Percentiles rank a stretch among this genome's conserved stretches.
Conservation (phyloP, 768 basidiomycete genomes). For the Lactarius deliciosus region DNA sequence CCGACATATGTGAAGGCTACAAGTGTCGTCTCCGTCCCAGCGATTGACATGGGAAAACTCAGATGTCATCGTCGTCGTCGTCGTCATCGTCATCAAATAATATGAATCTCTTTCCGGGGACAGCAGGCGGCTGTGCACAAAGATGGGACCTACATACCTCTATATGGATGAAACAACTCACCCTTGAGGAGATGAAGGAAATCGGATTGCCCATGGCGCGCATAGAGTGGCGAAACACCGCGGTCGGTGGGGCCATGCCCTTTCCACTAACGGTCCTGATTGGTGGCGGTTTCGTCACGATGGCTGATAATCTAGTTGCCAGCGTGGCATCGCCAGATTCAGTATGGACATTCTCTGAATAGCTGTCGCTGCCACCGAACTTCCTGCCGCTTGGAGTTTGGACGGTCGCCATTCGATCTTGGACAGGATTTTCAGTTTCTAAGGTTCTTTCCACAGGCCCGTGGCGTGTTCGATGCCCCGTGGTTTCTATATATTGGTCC, state of each 20-base stretch:
- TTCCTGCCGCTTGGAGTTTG: conserved; percentile 15
- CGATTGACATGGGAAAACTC: conserved; percentile 11
- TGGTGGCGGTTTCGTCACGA: not conserved
- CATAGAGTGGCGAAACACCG: not conserved
- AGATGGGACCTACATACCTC: not conserved
- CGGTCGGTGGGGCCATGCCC: conserved; percentile 3
- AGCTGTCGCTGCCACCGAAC: not conserved
- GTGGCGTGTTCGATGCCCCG: not conserved
- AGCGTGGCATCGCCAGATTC: not conserved
- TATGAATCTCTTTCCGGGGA: conserved; percentile 35
- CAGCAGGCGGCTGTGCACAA: conserved; percentile 11
- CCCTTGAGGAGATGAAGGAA: not conserved
- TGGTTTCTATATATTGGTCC: not conserved
- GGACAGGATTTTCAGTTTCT: conserved; percentile 2
- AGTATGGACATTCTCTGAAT: not conserved
- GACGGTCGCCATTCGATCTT: not conserved
- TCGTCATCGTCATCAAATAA: conserved; percentile 35
- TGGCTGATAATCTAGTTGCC: conserved; percentile 3
- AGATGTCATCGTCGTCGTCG: conserved; percentile 31
- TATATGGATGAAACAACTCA: conserved; percentile 15
- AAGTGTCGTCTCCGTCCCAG: no score
- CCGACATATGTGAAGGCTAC: not conserved
- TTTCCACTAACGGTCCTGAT: not conserved
- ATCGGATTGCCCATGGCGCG: not conserved
- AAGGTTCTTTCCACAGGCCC: not conserved